Conservation (phyloP, 345 rosid genomes). For the Cardamine resedifolia region DNA sequence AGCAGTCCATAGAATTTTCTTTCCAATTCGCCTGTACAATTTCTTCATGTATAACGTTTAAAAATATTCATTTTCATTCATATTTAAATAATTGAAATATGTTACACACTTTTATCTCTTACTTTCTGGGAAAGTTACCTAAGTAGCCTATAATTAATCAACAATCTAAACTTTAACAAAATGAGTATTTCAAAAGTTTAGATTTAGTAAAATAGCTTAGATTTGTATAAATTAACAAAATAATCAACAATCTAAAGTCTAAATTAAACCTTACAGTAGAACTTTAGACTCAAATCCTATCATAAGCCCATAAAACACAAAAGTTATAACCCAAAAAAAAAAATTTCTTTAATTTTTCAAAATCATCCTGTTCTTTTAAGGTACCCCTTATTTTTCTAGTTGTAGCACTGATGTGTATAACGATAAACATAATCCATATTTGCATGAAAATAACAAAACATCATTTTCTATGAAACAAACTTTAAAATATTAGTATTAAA, state of each 20-base stretch:
- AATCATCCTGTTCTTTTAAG: background rate
- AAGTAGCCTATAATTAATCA: background rate
- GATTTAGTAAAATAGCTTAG: background rate
- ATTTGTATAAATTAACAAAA: background rate
- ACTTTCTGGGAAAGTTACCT: background rate
- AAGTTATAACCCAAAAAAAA: background rate
- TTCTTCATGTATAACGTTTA: background rate
- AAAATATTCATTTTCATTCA: background rate
- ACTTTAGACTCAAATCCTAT: background rate
- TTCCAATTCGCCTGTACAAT: background rate
- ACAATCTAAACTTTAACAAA: no score
- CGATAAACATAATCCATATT: background rate
- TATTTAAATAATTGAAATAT: background rate
- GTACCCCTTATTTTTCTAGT: background rate
- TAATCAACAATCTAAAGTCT: background rate
- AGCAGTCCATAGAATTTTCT: background rate
- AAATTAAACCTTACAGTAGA: background rate
- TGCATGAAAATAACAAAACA: slow-evolving; percentile 8
- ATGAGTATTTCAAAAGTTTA: no score
- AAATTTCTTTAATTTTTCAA: background rate
- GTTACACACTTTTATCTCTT: background rate
- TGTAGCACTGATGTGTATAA: background rate
- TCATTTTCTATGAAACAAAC: background rate
- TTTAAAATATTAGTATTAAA: background rate
- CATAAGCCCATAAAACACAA: background rate